Evolutionary conservation across 108 stramenopile species (phyloP).

Genomic region (Conticribra weissflogii): DNA sequence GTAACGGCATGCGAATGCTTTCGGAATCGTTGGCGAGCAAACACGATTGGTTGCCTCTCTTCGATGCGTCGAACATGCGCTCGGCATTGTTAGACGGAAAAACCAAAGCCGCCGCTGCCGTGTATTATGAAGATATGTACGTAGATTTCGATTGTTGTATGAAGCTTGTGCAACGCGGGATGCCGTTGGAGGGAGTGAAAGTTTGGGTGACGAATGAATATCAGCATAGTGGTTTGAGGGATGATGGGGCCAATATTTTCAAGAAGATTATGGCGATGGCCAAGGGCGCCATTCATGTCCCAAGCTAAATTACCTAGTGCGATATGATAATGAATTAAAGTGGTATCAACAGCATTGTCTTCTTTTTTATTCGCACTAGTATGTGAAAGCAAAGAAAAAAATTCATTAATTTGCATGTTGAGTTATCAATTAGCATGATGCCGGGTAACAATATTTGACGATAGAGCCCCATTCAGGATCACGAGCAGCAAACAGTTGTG

Average conservation of each 20-base stretch:
- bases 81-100: slow-evolving; percentile 43
- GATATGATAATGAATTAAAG: background rate
- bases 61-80: slow-evolving; percentile 68
- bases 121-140: slow-evolving; percentile 94
- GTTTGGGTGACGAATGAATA: slow-evolving; percentile 92
- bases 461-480: no score
- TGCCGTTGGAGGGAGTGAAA: slow-evolving; percentile 73
- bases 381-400: no score
- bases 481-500: no score
- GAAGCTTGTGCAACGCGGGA: slow-evolving; percentile 61
- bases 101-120: slow-evolving; percentile 76
- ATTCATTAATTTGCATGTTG: no score
- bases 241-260: slow-evolving; percentile 85
- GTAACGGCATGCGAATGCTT: slow-evolving; percentile 63
- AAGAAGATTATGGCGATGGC: slow-evolving; percentile 87
- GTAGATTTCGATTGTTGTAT: slow-evolving; percentile 86
- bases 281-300: slow-evolving; percentile 64
- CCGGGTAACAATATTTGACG: no score
- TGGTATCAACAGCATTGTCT: background rate
- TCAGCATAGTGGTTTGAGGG: slow-evolving; percentile 92
- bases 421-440: no score
- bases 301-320: slow-evolving; percentile 53
- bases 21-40: slow-evolving; percentile 76
- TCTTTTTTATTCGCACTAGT: no score
- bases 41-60: slow-evolving; percentile 82